Base-by-base conservation (phyloP, 2,329 filamentous ascomycete genomes). In the Aspergillus aculeatinus region DNA sequence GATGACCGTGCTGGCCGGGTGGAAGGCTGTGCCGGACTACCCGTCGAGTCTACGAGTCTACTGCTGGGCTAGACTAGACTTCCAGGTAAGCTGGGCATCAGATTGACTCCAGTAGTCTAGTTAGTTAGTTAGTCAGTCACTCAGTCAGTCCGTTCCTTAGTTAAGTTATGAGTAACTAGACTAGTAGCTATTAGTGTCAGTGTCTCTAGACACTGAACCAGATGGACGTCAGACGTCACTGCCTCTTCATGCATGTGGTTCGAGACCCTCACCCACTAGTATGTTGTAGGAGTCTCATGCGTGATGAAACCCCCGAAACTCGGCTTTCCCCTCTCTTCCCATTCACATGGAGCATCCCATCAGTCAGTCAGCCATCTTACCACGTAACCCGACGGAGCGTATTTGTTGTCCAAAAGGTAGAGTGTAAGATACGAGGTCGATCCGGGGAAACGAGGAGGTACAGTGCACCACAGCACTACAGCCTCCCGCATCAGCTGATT, bases 21-120 rank as follows among this genome's bases (percentile, higher is more conserved):
- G 4, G 19, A n/a, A 35, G 35, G n/a, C 48, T 29, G 55, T 57
- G 49, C 55, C 48, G 48, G 55, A 42, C 31, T 42, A 51, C 23
- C 55, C 53, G 53, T 35, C 23, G 9, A 48, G n/a, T 23, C 23
- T 23, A 23, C 23, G 23, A 23, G 23, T 23, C 23, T 48, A 47
- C 39, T 19, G 14, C 27, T 29, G 16, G 39, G 39, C 39, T 19
- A 44, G 39, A 19, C 39, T 44, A 35, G 39, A 6, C 39, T 44
- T 44, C 39, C 16, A 9, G 16, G 39, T 44, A 44, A 35, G 33
- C 33, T 35, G 33, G 39, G 14, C 39, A 44, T 44, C 39, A 19
- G 39, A 44, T 44, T 44, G 39, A 44, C 39, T 44, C 39, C 39
- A 44, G 39, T 35, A 5, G 11, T 35, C 11, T 10, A 5, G 14